phyloP scores from a whole-genome alignment of 257 asterid species.

The Capsicum rhomboideum region DNA sequence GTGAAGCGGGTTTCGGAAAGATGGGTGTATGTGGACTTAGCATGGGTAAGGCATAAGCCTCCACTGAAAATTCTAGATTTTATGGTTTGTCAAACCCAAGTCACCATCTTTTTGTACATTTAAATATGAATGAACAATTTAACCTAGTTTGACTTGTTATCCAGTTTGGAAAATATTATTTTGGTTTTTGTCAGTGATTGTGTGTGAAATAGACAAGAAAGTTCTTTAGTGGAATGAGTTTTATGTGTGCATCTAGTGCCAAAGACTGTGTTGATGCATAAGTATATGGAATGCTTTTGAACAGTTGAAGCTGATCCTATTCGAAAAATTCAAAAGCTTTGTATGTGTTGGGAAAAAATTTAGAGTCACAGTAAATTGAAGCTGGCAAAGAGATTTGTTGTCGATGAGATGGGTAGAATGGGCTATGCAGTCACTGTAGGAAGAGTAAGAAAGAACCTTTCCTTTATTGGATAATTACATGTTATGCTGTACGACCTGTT shows the following conservation, averaged over 20 bases:
- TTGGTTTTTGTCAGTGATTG: background rate
- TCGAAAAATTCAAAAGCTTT: background rate
- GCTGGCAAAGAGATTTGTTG: background rate
- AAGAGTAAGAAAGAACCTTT: background rate
- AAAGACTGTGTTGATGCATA: background rate
- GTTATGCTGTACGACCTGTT: background rate
- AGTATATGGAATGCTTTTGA: background rate
- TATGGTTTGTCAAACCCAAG: background rate
- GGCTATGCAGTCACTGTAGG: background rate
- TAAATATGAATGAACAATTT: background rate
- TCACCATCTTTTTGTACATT: background rate
- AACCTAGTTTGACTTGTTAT: background rate
- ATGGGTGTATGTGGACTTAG: conserved; percentile 96
- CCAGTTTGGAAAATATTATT: background rate
- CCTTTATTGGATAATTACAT: background rate
- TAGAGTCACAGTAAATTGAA: background rate
- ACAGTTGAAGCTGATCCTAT: background rate
- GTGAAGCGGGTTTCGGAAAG: conserved; percentile 82
- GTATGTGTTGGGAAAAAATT: background rate
- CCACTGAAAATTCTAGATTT: background rate
- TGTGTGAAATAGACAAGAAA: background rate
- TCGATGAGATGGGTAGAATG: background rate
- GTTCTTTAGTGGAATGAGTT: background rate
- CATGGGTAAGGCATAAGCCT: conserved; percentile 60
- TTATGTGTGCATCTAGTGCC: background rate